Conservation (phyloP, 2,329 filamentous ascomycete genomes). For the Epichloe sylvatica region DNA sequence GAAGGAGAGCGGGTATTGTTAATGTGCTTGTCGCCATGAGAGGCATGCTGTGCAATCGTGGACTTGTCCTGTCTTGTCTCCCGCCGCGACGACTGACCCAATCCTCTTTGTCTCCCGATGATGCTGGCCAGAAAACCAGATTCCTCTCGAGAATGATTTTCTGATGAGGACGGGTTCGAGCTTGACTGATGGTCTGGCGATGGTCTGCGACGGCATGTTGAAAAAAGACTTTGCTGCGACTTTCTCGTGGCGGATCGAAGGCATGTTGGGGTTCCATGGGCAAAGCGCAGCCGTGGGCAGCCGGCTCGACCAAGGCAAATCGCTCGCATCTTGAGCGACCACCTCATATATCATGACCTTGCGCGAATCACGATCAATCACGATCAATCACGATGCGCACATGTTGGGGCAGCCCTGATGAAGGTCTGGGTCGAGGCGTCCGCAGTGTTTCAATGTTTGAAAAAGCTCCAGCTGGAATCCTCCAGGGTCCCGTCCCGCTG, state of each 20-base stretch:
- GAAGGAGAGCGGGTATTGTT: neutral
- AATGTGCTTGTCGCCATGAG: neutral
- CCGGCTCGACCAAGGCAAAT: slow-evolving; percentile 13
- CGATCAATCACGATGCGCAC: neutral
- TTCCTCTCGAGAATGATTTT: neutral
- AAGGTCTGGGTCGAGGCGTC: neutral
- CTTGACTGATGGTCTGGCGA: neutral
- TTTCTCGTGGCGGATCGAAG: neutral
- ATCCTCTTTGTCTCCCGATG: neutral
- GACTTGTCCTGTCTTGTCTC: neutral
- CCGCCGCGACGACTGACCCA: neutral
- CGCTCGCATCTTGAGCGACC: slow-evolving; percentile 10
- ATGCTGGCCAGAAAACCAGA: neutral
- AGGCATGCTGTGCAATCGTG: neutral
- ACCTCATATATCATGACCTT: neutral
- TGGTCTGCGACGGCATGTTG: neutral
- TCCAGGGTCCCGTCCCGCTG: neutral
- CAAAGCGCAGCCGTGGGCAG: slow-evolving; percentile 12
- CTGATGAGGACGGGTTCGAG: neutral
- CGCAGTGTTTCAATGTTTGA: neutral
- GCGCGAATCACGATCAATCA: neutral
- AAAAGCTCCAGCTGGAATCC: neutral
- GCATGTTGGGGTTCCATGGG: slow-evolving; percentile 1
- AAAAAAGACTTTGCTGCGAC: neutral
- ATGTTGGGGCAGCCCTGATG: neutral